Evolutionary conservation across 495 filamentous ascomycete species (phyloP).

Genomic region (Astrothelium macrocarpum): DNA sequence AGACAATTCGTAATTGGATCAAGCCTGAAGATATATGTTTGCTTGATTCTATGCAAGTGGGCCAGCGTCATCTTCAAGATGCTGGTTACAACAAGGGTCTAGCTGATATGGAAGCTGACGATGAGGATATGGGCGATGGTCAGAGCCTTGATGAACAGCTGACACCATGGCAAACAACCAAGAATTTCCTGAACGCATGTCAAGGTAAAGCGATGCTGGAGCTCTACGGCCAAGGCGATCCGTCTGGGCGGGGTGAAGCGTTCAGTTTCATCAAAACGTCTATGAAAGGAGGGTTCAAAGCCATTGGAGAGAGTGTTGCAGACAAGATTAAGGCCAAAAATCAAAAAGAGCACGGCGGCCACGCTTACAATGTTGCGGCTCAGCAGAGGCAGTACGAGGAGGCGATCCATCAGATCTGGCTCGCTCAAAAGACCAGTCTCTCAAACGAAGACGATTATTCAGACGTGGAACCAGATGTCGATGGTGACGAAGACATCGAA

Average conservation of each 20-base stretch:
- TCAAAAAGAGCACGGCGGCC: conserved; percentile 81
- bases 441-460: conserved; percentile 53
- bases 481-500: conserved; percentile 45
- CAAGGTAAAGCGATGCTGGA: conserved; percentile 94
- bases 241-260: conserved; percentile 84
- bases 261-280: conserved; percentile 94
- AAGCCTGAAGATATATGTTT: conserved; percentile 92
- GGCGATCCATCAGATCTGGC: conserved; percentile 82
- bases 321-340: conserved; percentile 76
- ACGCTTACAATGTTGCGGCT: conserved; percentile 90
- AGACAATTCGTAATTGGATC: conserved; percentile 71
- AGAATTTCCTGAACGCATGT: conserved; percentile 89
- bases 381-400: conserved; percentile 86
- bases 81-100: conserved; percentile 66
- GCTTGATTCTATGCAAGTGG: conserved; percentile 93
- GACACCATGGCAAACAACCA: conserved; percentile 88
- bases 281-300: conserved; percentile 97
- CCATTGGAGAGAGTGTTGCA: conserved; percentile 74
- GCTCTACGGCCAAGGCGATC: conserved; percentile 88
- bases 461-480: conserved; percentile 56
- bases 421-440: conserved; percentile 69
- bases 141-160: conserved; percentile 78
- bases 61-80: conserved; percentile 71
- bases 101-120: conserved; percentile 62
- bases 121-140: conserved; percentile 53